Base-by-base conservation (phyloP, 1,284 basidiomycete genomes). In the Boletellus deceptivus region DNA sequence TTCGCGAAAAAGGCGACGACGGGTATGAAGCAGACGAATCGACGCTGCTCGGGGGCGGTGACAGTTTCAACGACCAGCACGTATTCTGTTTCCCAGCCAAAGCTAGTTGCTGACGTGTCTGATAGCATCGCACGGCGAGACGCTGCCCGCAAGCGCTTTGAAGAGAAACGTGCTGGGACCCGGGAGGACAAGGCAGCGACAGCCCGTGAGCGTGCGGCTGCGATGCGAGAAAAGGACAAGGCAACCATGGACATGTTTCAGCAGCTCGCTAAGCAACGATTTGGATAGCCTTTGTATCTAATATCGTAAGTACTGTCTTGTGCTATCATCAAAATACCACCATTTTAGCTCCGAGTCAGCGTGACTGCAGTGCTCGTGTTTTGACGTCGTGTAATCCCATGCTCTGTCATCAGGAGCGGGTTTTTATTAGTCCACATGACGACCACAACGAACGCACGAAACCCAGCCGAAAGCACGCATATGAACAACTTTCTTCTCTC, bases 171-270 rank as follows among this genome's bases (percentile, higher is more conserved):
- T 39, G 29, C 42, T 3, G 46, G 53, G 0, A 59, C 65, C 13
- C 71, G 71, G 49, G 77, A 79, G 18, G 83, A 84, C 31, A 78
- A 77, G 51, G 61, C 57, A 3, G 68, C 71, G 20, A 73, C 64
- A 6, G 57, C 70, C 5, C 74, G 78, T 29, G 87, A 89, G 59
- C 77, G 83, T 45, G 74, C 74, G 0, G 73, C 64, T 34, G 78
- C 75, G 1, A 71, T 82, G 44, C 80, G 78, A 56, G 84, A 88
- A 59, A 89, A 85, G 59, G 89, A 90, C 59, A 83, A 81, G 68
- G 83, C 82, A 16, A 91, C 86, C 0, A 90, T 90, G 86, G 86
- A 87, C 50, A 89, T 89, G 86, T 88, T 91, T 65, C 84, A 86
- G 68, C 79, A 84, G 59, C 72, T 90, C 67, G 89, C 88, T 22